A percentile compares a stretch with the other conserved stretches of the same genome.
Conservation (phyloP, 768 basidiomycete genomes). For the Vishniacozyma victoriae region DNA sequence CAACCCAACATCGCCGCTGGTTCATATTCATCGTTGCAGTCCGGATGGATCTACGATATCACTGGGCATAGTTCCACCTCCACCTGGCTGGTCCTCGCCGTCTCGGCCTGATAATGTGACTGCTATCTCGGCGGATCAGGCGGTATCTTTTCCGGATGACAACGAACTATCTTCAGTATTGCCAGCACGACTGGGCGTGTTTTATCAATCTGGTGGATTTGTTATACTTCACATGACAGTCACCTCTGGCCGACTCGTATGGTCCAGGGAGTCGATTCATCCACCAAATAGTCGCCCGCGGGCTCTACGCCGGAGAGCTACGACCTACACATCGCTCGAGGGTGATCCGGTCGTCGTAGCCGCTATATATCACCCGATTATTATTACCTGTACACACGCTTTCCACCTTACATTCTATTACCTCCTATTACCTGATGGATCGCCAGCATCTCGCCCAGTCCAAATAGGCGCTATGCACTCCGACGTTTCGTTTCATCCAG, state of each 20-base stretch:
- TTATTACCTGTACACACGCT: slow-evolving; percentile 34
- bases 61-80: slow-evolving; percentile 44
- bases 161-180: neutral
- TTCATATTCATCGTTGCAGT: slow-evolving; percentile 30
- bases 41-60: slow-evolving; percentile 4
- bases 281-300: slow-evolving; percentile 18
- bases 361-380: slow-evolving; percentile 25
- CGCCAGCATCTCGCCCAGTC: slow-evolving; percentile 7
- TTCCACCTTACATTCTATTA: slow-evolving; percentile 41
- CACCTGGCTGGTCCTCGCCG: slow-evolving; percentile 46
- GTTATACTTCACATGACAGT: slow-evolving; percentile 21
- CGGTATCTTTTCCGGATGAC: slow-evolving; percentile 21
- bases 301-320: slow-evolving; percentile 18
- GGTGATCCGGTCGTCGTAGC: slow-evolving; percentile 41
- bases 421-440: neutral
- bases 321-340: slow-evolving; percentile 9
- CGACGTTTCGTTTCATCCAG: slow-evolving; percentile 44
- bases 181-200: slow-evolving; percentile 36
- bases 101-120: slow-evolving; percentile 43
- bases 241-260: slow-evolving; percentile 7
- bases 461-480: slow-evolving; percentile 40
- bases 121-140: slow-evolving; percentile 35
- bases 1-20: slow-evolving; percentile 37
- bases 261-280: slow-evolving; percentile 30
- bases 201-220: slow-evolving; percentile 45